Conservation (phyloP, 371 early-diverging fungal species). For the Sporodiniella umbellata region DNA sequence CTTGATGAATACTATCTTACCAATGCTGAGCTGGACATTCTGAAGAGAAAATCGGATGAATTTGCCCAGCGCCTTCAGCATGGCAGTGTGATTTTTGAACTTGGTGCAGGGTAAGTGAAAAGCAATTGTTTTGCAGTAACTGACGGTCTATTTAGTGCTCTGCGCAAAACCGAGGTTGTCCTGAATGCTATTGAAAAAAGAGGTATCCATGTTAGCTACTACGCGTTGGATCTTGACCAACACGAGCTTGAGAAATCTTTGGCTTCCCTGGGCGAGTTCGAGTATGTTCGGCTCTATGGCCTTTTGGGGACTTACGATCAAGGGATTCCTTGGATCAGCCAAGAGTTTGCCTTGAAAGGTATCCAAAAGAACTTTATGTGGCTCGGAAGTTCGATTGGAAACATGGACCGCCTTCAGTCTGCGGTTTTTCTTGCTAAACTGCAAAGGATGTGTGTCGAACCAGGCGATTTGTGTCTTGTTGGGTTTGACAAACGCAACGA, state of each 20-base stretch:
- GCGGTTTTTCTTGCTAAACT: conserved; percentile 48
- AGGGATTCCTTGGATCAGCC: conserved; percentile 60
- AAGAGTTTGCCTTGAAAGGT: conserved; percentile 30
- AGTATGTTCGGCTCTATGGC: conserved; percentile 68
- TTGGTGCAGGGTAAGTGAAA: conserved; percentile 76
- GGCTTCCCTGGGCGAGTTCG: conserved; percentile 37
- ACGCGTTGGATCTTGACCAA: conserved; percentile 89
- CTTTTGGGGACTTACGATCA: conserved; percentile 91
- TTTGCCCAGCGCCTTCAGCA: conserved; percentile 65
- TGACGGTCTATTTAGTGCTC: conserved; percentile 46
- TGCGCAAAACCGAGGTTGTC: conserved; percentile 83
- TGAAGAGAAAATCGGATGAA: conserved; percentile 57
- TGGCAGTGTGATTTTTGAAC: conserved; percentile 73
- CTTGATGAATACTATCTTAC: conserved; percentile 83
- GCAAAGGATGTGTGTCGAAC: conserved; percentile 44
- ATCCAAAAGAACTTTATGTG: conserved; percentile 74
- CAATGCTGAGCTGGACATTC: conserved; percentile 76
- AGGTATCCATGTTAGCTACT: conserved; percentile 69
- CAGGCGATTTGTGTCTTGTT: conserved; percentile 75
- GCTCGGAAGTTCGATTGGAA: conserved; percentile 91
- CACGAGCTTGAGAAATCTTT: conserved; percentile 69
- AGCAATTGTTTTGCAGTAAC: background rate
- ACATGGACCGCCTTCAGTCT: conserved; percentile 54
- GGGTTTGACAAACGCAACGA: conserved; percentile 85
- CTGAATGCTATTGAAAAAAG: conserved; percentile 69